Base-by-base conservation (phyloP, 1,284 basidiomycete species). In the Moesziomyces sp. region DNA sequence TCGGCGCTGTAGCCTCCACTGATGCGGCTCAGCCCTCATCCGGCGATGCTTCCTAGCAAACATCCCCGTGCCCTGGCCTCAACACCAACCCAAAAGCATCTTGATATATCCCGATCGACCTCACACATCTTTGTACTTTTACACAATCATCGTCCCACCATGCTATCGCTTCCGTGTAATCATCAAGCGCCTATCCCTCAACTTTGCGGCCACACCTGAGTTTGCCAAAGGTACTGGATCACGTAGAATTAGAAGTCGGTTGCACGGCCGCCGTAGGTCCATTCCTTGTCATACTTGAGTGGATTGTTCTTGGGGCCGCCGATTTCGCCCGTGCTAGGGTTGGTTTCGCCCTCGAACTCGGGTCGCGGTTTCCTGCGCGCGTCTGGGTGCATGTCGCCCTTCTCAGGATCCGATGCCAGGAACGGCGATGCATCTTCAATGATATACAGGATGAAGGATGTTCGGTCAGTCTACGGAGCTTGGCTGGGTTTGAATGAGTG, bases 281-380 rank as follows among this genome's bases (percentile, higher is more conserved):
- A 85, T 46, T 85, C 84, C 46, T 73, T 68, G 35, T 79, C 71
- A 74, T 82, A 83, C 28, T 65, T 81, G 58, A 89, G 84, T 19
- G 88, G 88, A 75, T 89, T 88, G 19, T 85, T 84, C 81, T 89
- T 89, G 1, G 88, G 88, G 0, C 88, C 88, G 0, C 88, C 88
- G 9, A 86, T 73, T 75, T 89, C 88, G 18, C 88, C 88, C 33
- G 88, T 89, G 19, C 77, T 77, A 3, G 88, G 88, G 77, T 89
- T 88, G 0, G 78, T 75, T 10, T 88, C 87, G 5, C 88, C 88
- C 55, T 87, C 85, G 56, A 88, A 89, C 49, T 87, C 86, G 1
- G 84, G 80, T 43, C 65, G 61, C 0, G 85, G 84, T 51, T 79
- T 79, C 16, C 63, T 52, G n/a, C 84, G 68, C 16, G 83, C 81